Evolutionary conservation across 2,329 filamentous ascomycete genomes (phyloP).

Genomic region (Diaporthe caulivora): DNA sequence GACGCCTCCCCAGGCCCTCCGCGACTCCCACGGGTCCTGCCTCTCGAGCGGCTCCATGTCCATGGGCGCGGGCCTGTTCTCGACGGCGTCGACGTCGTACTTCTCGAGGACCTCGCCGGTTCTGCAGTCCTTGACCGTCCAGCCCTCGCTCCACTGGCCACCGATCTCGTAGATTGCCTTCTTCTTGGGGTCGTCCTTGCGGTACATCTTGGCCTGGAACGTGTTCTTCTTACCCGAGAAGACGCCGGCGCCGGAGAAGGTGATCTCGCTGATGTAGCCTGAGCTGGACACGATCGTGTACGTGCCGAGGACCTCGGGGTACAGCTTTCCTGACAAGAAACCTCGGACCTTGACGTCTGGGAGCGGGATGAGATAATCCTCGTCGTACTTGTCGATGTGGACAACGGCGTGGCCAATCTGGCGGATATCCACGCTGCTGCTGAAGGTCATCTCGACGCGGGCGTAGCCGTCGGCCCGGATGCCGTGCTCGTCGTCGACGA

Average conservation of each 20-base stretch:
- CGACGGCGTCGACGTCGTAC: conserved; percentile 52
- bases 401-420: conserved; percentile 64
- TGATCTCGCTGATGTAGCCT: conserved; percentile 60
- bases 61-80: conserved; percentile 50
- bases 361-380: conserved; percentile 62
- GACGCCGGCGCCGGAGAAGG: conserved; percentile 60
- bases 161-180: conserved; percentile 53
- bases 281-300: conserved; percentile 60
- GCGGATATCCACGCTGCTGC: conserved; percentile 61
- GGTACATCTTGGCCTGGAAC: conserved; percentile 58
- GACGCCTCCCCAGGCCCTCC: conserved; percentile 84
- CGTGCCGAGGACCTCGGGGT: conserved; percentile 61
- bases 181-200: conserved; percentile 51
- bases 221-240: conserved; percentile 59
- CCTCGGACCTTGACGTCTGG: conserved; percentile 62
- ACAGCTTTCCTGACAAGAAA: conserved; percentile 59
- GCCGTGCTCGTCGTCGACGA: conserved; percentile 56
- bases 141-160: conserved; percentile 59
- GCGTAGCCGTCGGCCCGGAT: conserved; percentile 64
- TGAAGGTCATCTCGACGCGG: conserved; percentile 65
- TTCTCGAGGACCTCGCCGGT: conserved; percentile 51
- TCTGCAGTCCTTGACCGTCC: conserved; percentile 49
- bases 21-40: conserved; percentile 84
- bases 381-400: conserved; percentile 61
- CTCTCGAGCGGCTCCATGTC: conserved; percentile 66